Evolutionary conservation across 352 stramenopile genomes (phyloP).

Genomic region (Globisporangium canariense): DNA sequence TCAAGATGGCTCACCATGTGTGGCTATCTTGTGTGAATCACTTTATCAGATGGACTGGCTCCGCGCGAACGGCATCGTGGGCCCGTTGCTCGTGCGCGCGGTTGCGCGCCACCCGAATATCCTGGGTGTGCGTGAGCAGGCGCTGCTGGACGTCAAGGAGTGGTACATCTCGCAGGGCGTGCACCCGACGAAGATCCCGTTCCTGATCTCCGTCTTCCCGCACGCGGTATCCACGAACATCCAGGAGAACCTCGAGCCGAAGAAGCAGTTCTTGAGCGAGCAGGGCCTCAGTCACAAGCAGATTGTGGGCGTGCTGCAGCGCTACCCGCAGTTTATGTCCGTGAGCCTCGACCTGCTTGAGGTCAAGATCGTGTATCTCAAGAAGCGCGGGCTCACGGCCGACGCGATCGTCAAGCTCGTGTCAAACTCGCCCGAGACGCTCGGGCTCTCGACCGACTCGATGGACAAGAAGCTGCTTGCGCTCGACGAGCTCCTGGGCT

Average conservation of each 20-base stretch:
- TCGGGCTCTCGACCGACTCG: conserved; percentile 29
- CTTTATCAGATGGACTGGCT: conserved; percentile 30
- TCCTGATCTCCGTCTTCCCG: conserved; percentile 51
- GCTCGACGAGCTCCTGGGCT: conserved; percentile 42
- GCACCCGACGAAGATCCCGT: conserved; percentile 36
- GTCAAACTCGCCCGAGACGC: conserved; percentile 33
- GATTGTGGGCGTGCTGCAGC: conserved; percentile 38
- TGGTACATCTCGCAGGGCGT: conserved; percentile 44
- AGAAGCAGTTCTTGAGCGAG: conserved; percentile 33
- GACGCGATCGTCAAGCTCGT: conserved; percentile 34
- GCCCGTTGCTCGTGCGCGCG: conserved; percentile 25
- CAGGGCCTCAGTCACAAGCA: conserved; percentile 33
- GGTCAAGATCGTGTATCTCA: conserved; percentile 28
- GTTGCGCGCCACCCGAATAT: conserved; percentile 42
- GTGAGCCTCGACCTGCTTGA: conserved; percentile 32
- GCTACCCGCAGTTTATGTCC: conserved; percentile 38
- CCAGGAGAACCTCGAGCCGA: conserved; percentile 38
- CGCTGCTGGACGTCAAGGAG: conserved; percentile 23
- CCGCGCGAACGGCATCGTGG: conserved; percentile 26
- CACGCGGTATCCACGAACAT: conserved; percentile 29
- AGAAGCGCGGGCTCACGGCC: conserved; percentile 26
- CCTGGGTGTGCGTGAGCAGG: conserved; percentile 30
- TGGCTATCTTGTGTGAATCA: background rate
- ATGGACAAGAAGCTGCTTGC: conserved; percentile 41
- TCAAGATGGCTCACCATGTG: background rate